Evolutionary conservation across 352 stramenopile genomes (phyloP), one percentile per base, ranked within the genome.

Genomic region (Phytophthora podocarpi): DNA sequence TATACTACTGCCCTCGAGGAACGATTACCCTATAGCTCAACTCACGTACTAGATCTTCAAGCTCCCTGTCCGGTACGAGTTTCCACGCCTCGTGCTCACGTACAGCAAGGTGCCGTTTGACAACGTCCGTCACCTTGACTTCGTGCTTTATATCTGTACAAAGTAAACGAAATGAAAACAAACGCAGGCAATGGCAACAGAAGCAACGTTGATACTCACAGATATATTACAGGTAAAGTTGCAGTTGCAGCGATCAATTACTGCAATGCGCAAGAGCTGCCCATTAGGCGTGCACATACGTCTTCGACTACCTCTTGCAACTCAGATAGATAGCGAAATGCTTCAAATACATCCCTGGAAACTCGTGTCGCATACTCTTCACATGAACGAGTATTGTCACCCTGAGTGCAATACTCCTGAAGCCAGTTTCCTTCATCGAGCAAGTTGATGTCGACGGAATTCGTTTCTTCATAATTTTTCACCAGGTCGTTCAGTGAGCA

Each of bases 61-160:
- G 20, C 52, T 70, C 30, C 16, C 67, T 0, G 84, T 73, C 2
- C 78, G 78, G 24, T 84, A 59, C 0, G 87, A 95, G 70, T 55
- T 88, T 21, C 70, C 79, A 7, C 84, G 87, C n/a, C 67, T 95
- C 13, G 64, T 79, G 15, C 50, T 92, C 39, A 53, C 62, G 16
- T 67, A 70, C n/a, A 82, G 82, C 18, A 76, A 71, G 35, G 58
- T 95, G 20, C 32, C 60, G 1, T 94, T 93, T 42, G 69, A 78
- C 16, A 82, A 96, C 79, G 81, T n/a, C 54, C 93, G 37, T n/a
- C n/a, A n/a, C n/a, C n/a, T n/a, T n/a, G n/a, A n/a, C n/a, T n/a
- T n/a, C n/a, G n/a, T n/a, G n/a, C n/a, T n/a, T n/a, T n/a, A n/a
- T n/a, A n/a, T n/a, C n/a, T n/a, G n/a, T n/a, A n/a, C n/a, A n/a